Percentiles rank a stretch among this genome's conserved stretches.
These are phyloP conservation scores for Penicillium lagena DNA, from an alignment of 495 filamentous ascomycete genomes.

Conservation along the genomic window DNA sequence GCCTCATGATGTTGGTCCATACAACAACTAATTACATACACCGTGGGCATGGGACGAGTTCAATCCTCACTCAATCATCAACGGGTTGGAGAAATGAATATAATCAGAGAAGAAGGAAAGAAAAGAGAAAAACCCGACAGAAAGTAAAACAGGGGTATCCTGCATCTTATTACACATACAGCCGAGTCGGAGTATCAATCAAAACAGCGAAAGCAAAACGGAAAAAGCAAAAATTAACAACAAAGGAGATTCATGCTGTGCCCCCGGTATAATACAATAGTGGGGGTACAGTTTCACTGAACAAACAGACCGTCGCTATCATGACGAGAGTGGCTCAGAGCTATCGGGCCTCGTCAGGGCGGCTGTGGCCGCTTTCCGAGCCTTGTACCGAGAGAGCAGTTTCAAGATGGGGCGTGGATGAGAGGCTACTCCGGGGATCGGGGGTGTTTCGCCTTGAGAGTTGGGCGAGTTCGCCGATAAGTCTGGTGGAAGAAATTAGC, in stretches of 20 bases:
- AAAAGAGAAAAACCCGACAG: conserved; percentile 1
- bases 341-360: conserved; percentile 2
- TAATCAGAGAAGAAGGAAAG: background rate
- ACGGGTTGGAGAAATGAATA: background rate
- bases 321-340: too few species aligned
- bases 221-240: conserved; percentile 17
- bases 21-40: too few species aligned
- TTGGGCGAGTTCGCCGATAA: conserved; percentile 37
- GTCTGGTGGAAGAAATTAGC: conserved; percentile 12
- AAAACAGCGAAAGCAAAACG: conserved; percentile 15
- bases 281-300: too few species aligned
- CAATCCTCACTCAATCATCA: too few species aligned
- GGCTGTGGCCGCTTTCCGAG: conserved; percentile 13
- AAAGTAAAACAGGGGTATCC: conserved; percentile 32
- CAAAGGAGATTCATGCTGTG: conserved; percentile 16
- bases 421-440: conserved; percentile 20
- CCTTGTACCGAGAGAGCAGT: conserved; percentile 9
- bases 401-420: conserved; percentile 28
- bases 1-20: too few species aligned
- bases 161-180: conserved; percentile 37
- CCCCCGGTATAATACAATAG: background rate
- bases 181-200: conserved; percentile 19
- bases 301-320: too few species aligned
- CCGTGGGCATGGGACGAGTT: too few species aligned
- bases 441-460: conserved; percentile 31